Evolutionary conservation across 768 basidiomycete species (phyloP), one percentile per base, ranked within the genome.

Genomic region (Suillus subluteus): DNA sequence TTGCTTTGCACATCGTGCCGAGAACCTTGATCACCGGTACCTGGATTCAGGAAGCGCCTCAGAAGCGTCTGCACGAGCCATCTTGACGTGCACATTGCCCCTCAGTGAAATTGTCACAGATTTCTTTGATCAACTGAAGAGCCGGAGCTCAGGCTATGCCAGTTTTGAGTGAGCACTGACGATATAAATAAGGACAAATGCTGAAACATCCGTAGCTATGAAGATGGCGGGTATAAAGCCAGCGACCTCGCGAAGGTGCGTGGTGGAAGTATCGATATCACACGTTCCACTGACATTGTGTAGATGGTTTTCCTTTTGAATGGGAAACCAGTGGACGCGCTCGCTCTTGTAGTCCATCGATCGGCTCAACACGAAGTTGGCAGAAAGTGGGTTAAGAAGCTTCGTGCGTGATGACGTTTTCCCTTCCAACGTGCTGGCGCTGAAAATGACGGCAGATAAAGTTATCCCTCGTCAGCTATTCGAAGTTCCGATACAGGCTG

Each of bases 401-500:
- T 99, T 63, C 92, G 95, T 96, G 73, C 72, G 91, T 82, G 23
- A 62, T 64, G 30, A 63, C 62, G 13, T 62, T 64, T 56, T 16
- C 43, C 56, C 43, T 11, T 52, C 56, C 13, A 23, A 43, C 16
- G 6, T 50, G 46, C 26, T 13, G 26, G 52, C 37, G 23, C 43
- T 48, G 13, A 44, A 40, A 55, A 23, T 63, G 12, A 21, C 21
- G 41, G 15, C 69, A 95, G 94, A 93, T 78, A 93, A 93, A 72
- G 94, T 98, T 46, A 93, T 99, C 40, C 96, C 96, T 37, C 83
- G 92, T 56, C 96, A 98, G 75, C 78, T 95, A 59, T 99, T 96
- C 73, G 96, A 98, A 78, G 90, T 98, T 13, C 91, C 96, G 2
- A 98, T 99, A 62, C 98, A 99, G 74, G 98, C 98, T 43, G 90